These are phyloP conservation scores for Cymbopogon flexuosus DNA, from an alignment of 202 grass and related monocot species.

Conservation along the genomic window DNA sequence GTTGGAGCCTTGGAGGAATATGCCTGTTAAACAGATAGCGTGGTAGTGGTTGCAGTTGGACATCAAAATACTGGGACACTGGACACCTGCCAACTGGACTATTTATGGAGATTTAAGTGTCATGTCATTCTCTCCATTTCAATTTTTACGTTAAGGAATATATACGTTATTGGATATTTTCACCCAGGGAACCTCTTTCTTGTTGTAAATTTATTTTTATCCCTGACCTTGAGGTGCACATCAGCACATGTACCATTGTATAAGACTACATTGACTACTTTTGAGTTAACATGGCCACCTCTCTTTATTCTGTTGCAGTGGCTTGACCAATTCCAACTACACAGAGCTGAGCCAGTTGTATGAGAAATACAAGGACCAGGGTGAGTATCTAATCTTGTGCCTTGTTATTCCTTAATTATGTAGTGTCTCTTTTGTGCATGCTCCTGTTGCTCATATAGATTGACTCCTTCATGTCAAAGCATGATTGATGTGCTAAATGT, in stretches of 20 bases:
- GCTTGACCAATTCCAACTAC: slow-evolving; percentile 91
- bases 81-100: background rate
- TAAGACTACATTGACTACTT: background rate
- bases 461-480: background rate
- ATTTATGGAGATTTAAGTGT: slow-evolving; percentile 24
- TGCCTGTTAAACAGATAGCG: background rate
- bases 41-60: background rate
- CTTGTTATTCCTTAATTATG: slow-evolving; percentile 1
- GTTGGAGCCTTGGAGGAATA: no score
- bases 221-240: background rate
- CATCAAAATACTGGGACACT: no score
- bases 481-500: slow-evolving; percentile 14
- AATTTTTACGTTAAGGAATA: background rate
- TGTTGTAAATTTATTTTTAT: no score
- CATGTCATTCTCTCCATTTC: background rate
- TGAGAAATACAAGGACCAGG: slow-evolving; percentile 88
- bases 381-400: slow-evolving; percentile 22
- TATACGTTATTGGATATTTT: background rate
- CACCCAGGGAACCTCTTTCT: no score
- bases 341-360: slow-evolving; percentile 70
- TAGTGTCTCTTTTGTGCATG: background rate
- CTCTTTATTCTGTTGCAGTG: slow-evolving; percentile 39
- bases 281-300: slow-evolving; percentile 15
- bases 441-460: slow-evolving; percentile 7
- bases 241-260: background rate